Conservation (phyloP, 768 basidiomycete genomes). For the Antrodiella citrinella region DNA sequence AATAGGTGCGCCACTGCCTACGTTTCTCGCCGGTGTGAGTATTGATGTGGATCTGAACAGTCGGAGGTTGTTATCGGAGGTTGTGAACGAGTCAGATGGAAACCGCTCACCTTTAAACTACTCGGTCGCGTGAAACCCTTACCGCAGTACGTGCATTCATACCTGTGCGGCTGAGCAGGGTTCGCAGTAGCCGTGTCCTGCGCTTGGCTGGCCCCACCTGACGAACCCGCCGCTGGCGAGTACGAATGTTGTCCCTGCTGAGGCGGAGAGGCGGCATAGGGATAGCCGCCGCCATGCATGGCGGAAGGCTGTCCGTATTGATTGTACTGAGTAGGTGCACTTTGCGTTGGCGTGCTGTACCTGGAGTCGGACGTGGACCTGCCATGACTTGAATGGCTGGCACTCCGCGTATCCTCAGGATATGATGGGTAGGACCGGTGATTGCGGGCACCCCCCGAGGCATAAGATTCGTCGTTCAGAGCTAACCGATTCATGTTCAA, state of each 20-base stretch:
- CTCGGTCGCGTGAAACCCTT: constrained; percentile 80
- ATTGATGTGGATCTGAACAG: constrained; percentile 65
- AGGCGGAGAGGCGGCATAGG: constrained; percentile 30
- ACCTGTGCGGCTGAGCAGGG: constrained; percentile 34
- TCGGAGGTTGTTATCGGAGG: constrained; percentile 5
- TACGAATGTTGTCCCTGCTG: constrained; percentile 34
- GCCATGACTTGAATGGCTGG: constrained; percentile 9
- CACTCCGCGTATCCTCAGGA: constrained; percentile 5
- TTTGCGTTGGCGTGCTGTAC: constrained; percentile 9
- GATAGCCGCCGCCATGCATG: constrained; percentile 18
- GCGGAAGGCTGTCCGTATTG: constrained; percentile 9
- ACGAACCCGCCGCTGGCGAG: constrained; percentile 6
- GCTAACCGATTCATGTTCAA: neutral
- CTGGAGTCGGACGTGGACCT: constrained; percentile 13
- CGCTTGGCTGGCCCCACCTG: constrained; percentile 3
- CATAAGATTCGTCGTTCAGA: neutral
- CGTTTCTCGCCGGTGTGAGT: constrained; percentile 84
- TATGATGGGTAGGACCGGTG: neutral
- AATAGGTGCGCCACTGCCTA: constrained; percentile 34
- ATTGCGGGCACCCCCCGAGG: neutral
- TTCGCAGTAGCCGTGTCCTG: constrained; percentile 4
- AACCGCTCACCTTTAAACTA: constrained; percentile 58
- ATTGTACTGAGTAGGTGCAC: constrained; percentile 10
- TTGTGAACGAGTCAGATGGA: constrained; percentile 3
- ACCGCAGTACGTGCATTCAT: constrained; percentile 72